Evolutionary conservation across 2,329 filamentous ascomycete species (phyloP).

Genomic region (Stachybotrys echinatus): DNA sequence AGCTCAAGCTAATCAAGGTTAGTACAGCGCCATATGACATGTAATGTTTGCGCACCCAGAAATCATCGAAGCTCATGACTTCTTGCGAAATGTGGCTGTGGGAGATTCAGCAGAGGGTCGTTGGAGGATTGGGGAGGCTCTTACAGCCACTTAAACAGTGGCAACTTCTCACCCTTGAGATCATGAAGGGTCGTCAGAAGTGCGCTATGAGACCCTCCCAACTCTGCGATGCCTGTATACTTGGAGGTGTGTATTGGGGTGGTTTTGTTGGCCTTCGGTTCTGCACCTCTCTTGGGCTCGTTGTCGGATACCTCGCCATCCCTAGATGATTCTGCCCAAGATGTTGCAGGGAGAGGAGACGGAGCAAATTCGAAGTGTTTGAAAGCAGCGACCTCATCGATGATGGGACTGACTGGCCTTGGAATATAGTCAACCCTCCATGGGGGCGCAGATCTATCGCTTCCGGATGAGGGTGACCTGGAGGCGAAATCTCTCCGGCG

Average conservation of each 20-base stretch:
- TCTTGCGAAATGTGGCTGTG: slow-evolving; percentile 31
- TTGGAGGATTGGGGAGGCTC: slow-evolving; percentile 4
- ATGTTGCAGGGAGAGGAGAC: slow-evolving; percentile 6
- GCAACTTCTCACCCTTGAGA: slow-evolving; percentile 19
- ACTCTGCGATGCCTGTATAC: slow-evolving; percentile 32
- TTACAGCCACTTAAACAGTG: slow-evolving; percentile 37
- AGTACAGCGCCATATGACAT: neutral
- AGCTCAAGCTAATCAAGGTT: slow-evolving; percentile 25
- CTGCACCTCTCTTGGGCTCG: slow-evolving; percentile 20
- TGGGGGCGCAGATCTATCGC: no score
- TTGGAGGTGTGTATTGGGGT: slow-evolving; percentile 24
- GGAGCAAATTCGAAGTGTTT: slow-evolving; percentile 21
- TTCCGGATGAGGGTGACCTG: no score
- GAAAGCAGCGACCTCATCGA: no score
- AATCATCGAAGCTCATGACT: slow-evolving; percentile 35
- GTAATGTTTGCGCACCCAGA: slow-evolving; percentile 24
- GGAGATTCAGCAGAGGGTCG: neutral
- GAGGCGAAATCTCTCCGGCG: no score
- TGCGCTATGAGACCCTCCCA: slow-evolving; percentile 27
- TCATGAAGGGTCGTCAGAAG: slow-evolving; percentile 30
- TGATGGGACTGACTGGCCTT: no score
- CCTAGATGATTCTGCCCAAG: slow-evolving; percentile 14
- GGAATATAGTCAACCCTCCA: no score
- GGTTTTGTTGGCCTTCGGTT: slow-evolving; percentile 8
- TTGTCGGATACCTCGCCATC: slow-evolving; percentile 20